Percentiles rank a stretch among this genome's conserved stretches.
These are phyloP conservation scores for Phaeosphaeriaceae sp. DNA, from an alignment of 2,329 filamentous ascomycete genomes.

Conservation along the genomic window DNA sequence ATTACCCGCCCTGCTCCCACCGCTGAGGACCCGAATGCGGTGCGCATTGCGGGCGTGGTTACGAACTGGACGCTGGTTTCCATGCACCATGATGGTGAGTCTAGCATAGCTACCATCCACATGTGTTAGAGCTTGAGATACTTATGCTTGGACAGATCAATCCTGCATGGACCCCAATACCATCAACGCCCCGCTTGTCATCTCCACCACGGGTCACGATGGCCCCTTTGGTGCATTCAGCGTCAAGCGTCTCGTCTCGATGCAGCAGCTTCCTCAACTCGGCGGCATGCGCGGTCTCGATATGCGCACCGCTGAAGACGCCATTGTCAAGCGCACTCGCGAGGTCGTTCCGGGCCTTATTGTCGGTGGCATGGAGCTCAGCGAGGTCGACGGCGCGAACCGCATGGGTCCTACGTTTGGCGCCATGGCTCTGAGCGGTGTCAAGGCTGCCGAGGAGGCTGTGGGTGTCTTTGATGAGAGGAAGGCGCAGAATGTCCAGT, in stretches of 20 bases:
- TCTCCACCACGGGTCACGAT: constrained; percentile 91
- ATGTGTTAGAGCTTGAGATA: too few species aligned
- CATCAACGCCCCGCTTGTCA: constrained; percentile 88
- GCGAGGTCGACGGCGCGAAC: constrained; percentile 88
- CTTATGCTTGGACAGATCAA: constrained; percentile 69
- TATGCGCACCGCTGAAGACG: constrained; percentile 90
- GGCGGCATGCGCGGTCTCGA: constrained; percentile 93
- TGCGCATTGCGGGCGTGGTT: constrained; percentile 86
- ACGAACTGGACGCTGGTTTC: constrained; percentile 95
- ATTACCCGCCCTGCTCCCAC: constrained; percentile 73
- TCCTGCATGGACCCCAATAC: constrained; percentile 98
- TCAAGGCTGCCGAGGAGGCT: constrained; percentile 90
- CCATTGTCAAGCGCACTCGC: constrained; percentile 89
- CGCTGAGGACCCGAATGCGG: constrained; percentile 53
- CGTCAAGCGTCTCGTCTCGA: constrained; percentile 88
- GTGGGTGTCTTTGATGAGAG: constrained; percentile 78
- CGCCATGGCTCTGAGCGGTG: constrained; percentile 85
- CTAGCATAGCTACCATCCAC: too few species aligned
- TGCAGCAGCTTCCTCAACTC: constrained; percentile 82
- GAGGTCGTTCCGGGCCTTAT: constrained; percentile 88
- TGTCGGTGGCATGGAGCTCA: constrained; percentile 94
- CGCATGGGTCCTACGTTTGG: constrained; percentile 91
- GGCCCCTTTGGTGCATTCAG: constrained; percentile 90
- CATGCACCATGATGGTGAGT: constrained; percentile 56
- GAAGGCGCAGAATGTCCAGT: constrained; percentile 75